phyloP scores from a whole-genome alignment of 2,329 filamentous ascomycete genomes.

The Salinomyces thailandicus region DNA sequence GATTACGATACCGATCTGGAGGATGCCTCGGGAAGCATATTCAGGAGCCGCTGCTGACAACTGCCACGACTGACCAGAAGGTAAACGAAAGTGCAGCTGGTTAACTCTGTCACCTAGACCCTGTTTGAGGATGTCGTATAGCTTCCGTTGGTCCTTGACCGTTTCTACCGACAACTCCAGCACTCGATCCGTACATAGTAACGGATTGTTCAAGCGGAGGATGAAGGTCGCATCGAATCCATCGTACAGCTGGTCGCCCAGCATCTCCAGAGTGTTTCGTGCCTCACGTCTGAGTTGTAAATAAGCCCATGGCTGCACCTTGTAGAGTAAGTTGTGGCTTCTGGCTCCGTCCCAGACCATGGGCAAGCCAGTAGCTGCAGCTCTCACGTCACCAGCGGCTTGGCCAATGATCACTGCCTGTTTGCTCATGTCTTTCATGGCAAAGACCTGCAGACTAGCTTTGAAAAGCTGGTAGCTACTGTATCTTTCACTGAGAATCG shows the following conservation, averaged over 20 bases:
- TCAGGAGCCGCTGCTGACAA: slow-evolving; percentile 22
- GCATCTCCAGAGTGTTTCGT: slow-evolving; percentile 58
- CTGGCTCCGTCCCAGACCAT: slow-evolving; percentile 67
- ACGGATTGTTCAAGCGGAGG: slow-evolving; percentile 41
- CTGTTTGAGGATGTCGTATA: slow-evolving; percentile 55
- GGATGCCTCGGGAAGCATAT: slow-evolving; percentile 21
- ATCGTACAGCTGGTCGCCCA: slow-evolving; percentile 63
- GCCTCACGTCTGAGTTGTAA: slow-evolving; percentile 63
- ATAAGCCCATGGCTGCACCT: slow-evolving; percentile 83
- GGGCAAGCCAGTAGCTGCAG: slow-evolving; percentile 44
- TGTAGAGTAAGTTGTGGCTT: slow-evolving; percentile 74
- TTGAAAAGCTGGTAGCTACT: slow-evolving; percentile 94
- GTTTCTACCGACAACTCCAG: slow-evolving; percentile 25
- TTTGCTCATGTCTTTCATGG: slow-evolving; percentile 58
- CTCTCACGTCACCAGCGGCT: slow-evolving; percentile 29
- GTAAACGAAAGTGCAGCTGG: slow-evolving; percentile 44
- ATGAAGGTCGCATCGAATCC: slow-evolving; percentile 85
- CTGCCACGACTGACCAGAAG: slow-evolving; percentile 24
- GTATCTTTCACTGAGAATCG: slow-evolving; percentile 66
- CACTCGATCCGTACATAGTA: slow-evolving; percentile 46
- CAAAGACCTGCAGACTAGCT: slow-evolving; percentile 78
- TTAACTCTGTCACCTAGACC: slow-evolving; percentile 67
- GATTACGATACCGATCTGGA: slow-evolving; percentile 60
- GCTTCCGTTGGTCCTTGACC: slow-evolving; percentile 27
- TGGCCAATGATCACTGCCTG: slow-evolving; percentile 42